These are phyloP conservation scores for Lachnellula willkommii DNA, from an alignment of 2,329 filamentous ascomycete species.

Conservation along the genomic window DNA sequence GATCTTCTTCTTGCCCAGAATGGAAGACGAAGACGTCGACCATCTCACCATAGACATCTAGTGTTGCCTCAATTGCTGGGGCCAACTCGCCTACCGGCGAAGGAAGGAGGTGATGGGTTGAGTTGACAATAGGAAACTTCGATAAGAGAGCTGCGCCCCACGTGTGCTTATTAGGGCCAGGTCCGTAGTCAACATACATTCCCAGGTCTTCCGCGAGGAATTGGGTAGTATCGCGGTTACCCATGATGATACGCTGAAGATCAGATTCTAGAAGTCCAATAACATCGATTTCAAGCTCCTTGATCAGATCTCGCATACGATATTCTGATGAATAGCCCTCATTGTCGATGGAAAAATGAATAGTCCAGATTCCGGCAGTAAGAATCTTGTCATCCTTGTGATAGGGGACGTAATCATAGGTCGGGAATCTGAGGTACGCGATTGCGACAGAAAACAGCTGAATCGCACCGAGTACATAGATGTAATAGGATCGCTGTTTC, in stretches of 20 bases:
- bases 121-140: constrained; percentile 97
- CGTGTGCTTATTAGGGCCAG: constrained; percentile 97
- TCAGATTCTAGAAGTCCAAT: constrained; percentile 92
- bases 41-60: constrained; percentile 83
- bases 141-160: constrained; percentile 92
- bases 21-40: constrained; percentile 98
- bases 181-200: constrained; percentile 98
- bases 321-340: constrained; percentile 98
- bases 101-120: constrained; percentile 89
- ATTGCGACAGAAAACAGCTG: constrained; percentile 76
- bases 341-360: constrained; percentile 96
- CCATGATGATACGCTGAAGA: constrained; percentile 97
- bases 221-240: constrained; percentile 93
- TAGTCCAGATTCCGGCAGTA: constrained; percentile 96
- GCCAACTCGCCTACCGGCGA: constrained; percentile 92
- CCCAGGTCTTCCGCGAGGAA: constrained; percentile 92
- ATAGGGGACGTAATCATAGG: constrained; percentile 85
- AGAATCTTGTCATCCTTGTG: constrained; percentile 81
- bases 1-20: constrained; percentile 95
- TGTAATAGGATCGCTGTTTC: constrained; percentile 56
- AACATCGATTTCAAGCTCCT: constrained; percentile 95
- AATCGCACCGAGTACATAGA: constrained; percentile 67
- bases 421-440: constrained; percentile 86
- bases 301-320: constrained; percentile 84
- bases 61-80: constrained; percentile 92